Evolutionary conservation across 23 red algal genomes (phyloP).

Genomic region (Gracilaria domingensis): DNA sequence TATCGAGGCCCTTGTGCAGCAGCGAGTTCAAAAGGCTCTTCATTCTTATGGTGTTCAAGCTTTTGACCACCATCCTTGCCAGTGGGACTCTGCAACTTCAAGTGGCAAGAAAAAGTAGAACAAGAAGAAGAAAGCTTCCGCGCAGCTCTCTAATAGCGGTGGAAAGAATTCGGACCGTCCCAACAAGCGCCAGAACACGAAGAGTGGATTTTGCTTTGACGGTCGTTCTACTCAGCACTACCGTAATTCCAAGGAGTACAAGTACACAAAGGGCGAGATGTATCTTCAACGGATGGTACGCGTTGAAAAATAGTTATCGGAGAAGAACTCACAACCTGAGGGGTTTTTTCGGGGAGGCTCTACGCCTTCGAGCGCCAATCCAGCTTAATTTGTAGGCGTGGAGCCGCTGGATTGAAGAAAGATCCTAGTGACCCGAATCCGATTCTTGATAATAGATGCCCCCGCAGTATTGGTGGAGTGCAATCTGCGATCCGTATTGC

Average conservation of each 20-base stretch:
- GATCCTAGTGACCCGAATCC: background rate
- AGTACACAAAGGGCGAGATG: background rate
- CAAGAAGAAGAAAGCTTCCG: background rate
- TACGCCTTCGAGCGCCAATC: background rate
- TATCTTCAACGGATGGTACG: background rate
- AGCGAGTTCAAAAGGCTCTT: conserved; percentile 13
- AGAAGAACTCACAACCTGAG: too few species aligned
- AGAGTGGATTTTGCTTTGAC: background rate
- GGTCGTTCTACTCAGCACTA: background rate
- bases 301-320: background rate
- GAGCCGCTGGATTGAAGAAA: background rate
- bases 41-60: background rate
- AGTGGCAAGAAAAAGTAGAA: background rate
- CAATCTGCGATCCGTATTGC: background rate
- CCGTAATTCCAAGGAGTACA: background rate
- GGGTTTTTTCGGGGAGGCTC: conserved; percentile 58
- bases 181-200: background rate
- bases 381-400: background rate
- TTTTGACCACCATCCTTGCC: background rate
- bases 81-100: background rate
- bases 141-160: too few species aligned
- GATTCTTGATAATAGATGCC: conserved; percentile 1
- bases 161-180: background rate
- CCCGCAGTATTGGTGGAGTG: conserved; percentile 21
- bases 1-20: background rate